phyloP scores from a whole-genome alignment of 345 rosid genomes.

The Linum lewisii region DNA sequence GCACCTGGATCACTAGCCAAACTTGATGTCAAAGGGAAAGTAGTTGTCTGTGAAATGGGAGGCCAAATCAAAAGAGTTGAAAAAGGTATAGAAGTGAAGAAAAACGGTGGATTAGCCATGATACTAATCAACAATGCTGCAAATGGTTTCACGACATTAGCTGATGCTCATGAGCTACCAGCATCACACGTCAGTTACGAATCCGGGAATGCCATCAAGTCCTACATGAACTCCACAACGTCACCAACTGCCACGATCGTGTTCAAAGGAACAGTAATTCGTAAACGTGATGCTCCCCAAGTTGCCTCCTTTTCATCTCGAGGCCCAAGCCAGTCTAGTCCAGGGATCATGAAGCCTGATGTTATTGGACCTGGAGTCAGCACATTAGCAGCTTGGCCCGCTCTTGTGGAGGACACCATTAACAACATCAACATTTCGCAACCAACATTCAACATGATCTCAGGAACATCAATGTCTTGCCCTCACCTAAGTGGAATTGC shows the following conservation, averaged over 20 bases:
- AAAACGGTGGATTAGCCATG: neutral
- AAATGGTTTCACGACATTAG: neutral
- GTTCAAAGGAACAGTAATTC: neutral
- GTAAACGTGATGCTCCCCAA: neutral
- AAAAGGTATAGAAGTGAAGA: neutral
- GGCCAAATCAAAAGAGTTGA: neutral
- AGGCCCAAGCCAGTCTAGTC: constrained; percentile 15
- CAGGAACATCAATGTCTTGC: constrained; percentile 28
- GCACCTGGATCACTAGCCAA: neutral
- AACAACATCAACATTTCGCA: neutral
- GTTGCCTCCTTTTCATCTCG: constrained; percentile 12
- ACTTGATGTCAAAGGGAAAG: neutral
- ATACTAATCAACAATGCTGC: neutral
- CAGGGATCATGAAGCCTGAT: constrained; percentile 26
- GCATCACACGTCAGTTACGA: neutral
- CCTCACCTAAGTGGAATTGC: constrained; percentile 26
- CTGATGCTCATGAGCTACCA: neutral
- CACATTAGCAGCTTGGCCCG: constrained; percentile 21
- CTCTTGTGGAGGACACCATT: neutral
- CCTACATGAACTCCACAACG: neutral
- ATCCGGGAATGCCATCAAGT: neutral
- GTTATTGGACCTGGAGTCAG: constrained; percentile 24
- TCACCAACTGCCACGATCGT: neutral
- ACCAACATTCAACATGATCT: constrained; percentile 14
- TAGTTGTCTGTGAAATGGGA: constrained; percentile 1